Evolutionary conservation across 1,139 yeast genomes (phyloP), one percentile per base, ranked within the genome.

Genomic region (Candida albicans): DNA sequence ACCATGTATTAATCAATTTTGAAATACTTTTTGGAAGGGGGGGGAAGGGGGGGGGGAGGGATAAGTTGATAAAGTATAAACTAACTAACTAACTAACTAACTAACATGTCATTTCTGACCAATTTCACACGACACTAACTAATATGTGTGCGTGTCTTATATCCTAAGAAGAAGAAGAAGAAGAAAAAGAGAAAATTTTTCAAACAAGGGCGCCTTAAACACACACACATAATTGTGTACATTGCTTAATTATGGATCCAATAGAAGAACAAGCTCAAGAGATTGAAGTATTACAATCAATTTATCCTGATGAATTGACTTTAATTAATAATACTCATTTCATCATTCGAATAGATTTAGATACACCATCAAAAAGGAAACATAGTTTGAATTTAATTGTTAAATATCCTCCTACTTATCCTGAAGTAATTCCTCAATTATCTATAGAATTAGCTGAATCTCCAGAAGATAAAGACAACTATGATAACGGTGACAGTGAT

Each of bases 251-350:
- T 41, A 87, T 87, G 95, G 89, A 84, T 53, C 77, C 81, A 46
- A 57, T 64, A 41, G 95, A 85, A 62, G 96, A 87, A 61, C 95
- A 87, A 57, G 60, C 59, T 32, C 93, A 87, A 63, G 96, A 88
- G 60, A 64, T 88, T 37, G 95, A 87, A 62, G 89, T 90, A 33
- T 75, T 93, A 48, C 84, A 87, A 62, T 84, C 95, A 22, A 93
- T 93, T 47, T 93, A 91, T 60, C 98, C 98, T 2, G 97, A 90
- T 61, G 98, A 93, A 61, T 66, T 93, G 35, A 59, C 55, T 22
- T 59, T 65, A 35, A 58, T 71, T 26, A 64, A 77, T 8, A 73
- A 70, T 8, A 65, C 70, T 0, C 68, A 72, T 35, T 82, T 77
- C 53, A 62, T 70, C 35, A 75, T 84, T 38, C 65, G 67, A 37